These are phyloP conservation scores for Emmonsiellopsis sp. DNA, from an alignment of 2,329 filamentous ascomycete genomes.

Conservation along the genomic window DNA sequence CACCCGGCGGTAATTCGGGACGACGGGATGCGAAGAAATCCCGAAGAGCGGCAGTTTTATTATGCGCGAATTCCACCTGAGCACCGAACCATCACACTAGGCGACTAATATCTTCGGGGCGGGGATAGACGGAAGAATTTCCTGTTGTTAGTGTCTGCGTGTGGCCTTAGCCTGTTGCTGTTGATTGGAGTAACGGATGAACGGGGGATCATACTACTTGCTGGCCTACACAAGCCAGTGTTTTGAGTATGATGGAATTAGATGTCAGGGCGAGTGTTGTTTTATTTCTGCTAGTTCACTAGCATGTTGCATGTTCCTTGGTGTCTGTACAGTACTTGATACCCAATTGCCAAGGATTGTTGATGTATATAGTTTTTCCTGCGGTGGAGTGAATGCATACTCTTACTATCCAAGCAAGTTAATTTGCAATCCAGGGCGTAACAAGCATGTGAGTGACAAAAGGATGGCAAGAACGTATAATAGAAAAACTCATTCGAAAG, in stretches of 20 bases:
- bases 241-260: too few species aligned
- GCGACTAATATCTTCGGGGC: not conserved
- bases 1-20: not conserved
- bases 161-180: too few species aligned
- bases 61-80: not conserved
- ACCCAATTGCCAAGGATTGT: not conserved
- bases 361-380: not conserved
- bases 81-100: not conserved
- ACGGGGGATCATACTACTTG: too few species aligned
- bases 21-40: not conserved
- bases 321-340: constrained; percentile 5
- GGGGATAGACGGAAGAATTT: too few species aligned
- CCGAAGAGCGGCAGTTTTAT: not conserved
- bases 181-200: too few species aligned
- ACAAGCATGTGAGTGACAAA: too few species aligned
- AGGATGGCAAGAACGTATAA: too few species aligned
- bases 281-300: not conserved
- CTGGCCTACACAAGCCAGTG: too few species aligned
- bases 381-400: not conserved
- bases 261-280: not conserved
- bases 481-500: too few species aligned
- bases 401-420: not conserved
- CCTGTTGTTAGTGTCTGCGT: too few species aligned
- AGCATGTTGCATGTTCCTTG: not conserved
- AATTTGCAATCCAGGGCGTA: too few species aligned